Evolutionary conservation across 768 basidiomycete genomes (phyloP).

Genomic region (Pleurotus ostreatus): DNA sequence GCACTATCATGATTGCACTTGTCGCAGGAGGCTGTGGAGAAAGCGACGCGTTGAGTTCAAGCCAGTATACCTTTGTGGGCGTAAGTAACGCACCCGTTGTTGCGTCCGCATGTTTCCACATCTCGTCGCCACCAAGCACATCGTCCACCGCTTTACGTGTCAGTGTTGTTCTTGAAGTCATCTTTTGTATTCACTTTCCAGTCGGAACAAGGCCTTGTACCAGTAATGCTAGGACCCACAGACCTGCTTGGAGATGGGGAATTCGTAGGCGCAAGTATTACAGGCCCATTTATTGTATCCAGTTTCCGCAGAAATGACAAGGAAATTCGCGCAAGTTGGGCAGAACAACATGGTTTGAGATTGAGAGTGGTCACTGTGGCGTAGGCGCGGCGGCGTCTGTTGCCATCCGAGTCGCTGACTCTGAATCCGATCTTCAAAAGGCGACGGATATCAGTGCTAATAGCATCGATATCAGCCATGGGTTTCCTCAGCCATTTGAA

Average conservation of each 20-base stretch:
- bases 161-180: conserved; percentile 85
- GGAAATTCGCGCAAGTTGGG: conserved; percentile 88
- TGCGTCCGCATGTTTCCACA: conserved; percentile 91
- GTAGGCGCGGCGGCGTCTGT: neutral
- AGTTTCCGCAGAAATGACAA: conserved; percentile 72
- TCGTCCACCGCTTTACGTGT: conserved; percentile 93
- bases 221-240: conserved; percentile 7
- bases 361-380: neutral
- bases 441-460: neutral
- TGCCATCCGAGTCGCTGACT: too few species aligned
- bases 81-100: conserved; percentile 70
- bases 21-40: conserved; percentile 43
- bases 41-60: neutral
- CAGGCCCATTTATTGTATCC: conserved; percentile 92
- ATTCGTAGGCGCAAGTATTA: conserved; percentile 93
- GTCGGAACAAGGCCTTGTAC: neutral
- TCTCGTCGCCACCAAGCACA: conserved; percentile 89
- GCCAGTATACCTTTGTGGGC: neutral
- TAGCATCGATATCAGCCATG: neutral
- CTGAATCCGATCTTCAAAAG: too few species aligned
- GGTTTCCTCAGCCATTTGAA: conserved; percentile 4
- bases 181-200: conserved; percentile 39
- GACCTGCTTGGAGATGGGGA: conserved; percentile 84
- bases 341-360: conserved; percentile 78
- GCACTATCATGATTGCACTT: conserved; percentile 86